Evolutionary conservation across 2,329 filamentous ascomycete species (phyloP), one percentile per base, ranked within the genome.

Genomic region (Cryphonectria radicalis): DNA sequence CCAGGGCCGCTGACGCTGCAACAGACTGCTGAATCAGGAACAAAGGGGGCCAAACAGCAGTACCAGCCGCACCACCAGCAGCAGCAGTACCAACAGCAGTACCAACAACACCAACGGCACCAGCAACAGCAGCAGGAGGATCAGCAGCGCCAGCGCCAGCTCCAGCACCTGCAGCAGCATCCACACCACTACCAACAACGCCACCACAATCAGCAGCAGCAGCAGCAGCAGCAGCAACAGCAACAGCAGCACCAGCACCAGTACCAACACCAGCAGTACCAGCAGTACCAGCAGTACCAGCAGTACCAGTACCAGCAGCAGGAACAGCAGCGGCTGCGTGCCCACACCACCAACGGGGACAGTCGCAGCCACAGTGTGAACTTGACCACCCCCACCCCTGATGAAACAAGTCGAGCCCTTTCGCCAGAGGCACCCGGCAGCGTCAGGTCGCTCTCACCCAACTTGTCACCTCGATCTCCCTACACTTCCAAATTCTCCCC

Each of bases 401-500:
- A 77, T 73, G 79, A 73, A 73, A 71, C 71, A 73, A 68, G 63
- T 53, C 71, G 68, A 66, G 68, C 66, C 43, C 75, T 76, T 72
- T 79, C 77, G 69, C 77, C 80, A 68, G 75, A 63, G 63, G 63
- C 57, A 63, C 35, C 69, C 64, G 55, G 57, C 43, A 67, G 55
- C 71, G 46, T 80, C 74, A 81, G 80, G 76, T 82, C 84, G 75
- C 78, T 78, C 73, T 85, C 84, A 72, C 82, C 84, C 71, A 82
- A 81, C 76, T 53, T 42, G 25, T 84, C 84, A 67, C 81, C 81
- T 65, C 79, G 79, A 70, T 83, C 84, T 69, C 84, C 84, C 73
- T 84, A 85, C 74, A 82, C 84, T 73, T 84, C 85, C 74, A 82
- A 81, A 57, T 83, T 84, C 76, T 81, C 81, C 70, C 80, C 82